Percentiles rank a stretch among this genome's conserved stretches.
Evolutionary conservation across 1,139 yeast genomes (phyloP).

Genomic region (Ogataea hybrid): DNA sequence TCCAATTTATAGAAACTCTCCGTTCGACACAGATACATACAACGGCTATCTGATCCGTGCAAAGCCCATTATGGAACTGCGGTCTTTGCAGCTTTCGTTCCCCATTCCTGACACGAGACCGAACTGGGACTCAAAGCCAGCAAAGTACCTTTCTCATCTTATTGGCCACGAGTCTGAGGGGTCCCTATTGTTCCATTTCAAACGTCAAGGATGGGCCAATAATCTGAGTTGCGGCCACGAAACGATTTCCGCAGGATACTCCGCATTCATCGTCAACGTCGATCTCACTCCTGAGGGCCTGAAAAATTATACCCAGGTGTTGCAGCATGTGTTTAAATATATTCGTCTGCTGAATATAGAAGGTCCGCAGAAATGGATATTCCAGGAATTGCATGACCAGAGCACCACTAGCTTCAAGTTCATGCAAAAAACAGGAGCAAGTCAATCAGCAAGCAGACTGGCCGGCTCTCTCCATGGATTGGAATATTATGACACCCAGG

Average conservation of each 20-base stretch:
- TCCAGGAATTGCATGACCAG: slow-evolving; percentile 48
- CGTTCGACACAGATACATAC: slow-evolving; percentile 42
- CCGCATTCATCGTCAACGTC: slow-evolving; percentile 62
- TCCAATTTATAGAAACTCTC: slow-evolving; percentile 47
- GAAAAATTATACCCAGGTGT: slow-evolving; percentile 57
- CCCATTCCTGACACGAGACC: slow-evolving; percentile 67
- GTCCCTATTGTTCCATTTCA: slow-evolving; percentile 67
- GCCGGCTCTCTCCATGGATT: slow-evolving; percentile 45
- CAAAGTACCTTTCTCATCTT: slow-evolving; percentile 70
- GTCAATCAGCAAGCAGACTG: slow-evolving; percentile 49
- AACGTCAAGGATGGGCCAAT: slow-evolving; percentile 75
- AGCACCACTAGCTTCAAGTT: slow-evolving; percentile 49
- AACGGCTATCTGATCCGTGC: slow-evolving; percentile 58
- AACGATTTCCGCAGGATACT: slow-evolving; percentile 67
- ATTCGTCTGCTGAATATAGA: slow-evolving; percentile 52
- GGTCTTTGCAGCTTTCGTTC: slow-evolving; percentile 65
- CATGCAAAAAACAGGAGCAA: slow-evolving; percentile 48
- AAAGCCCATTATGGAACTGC: slow-evolving; percentile 79
- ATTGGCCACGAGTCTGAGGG: slow-evolving; percentile 94
- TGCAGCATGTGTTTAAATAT: slow-evolving; percentile 66
- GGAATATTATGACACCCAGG: slow-evolving; percentile 22
- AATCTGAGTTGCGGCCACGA: slow-evolving; percentile 73
- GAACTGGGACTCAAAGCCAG: slow-evolving; percentile 68
- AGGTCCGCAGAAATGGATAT: slow-evolving; percentile 61
- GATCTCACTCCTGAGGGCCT: slow-evolving; percentile 78